Percentiles rank a stretch among this genome's conserved stretches.
phyloP scores from a whole-genome alignment of 108 stramenopile species.

The Nitzschia palea region DNA sequence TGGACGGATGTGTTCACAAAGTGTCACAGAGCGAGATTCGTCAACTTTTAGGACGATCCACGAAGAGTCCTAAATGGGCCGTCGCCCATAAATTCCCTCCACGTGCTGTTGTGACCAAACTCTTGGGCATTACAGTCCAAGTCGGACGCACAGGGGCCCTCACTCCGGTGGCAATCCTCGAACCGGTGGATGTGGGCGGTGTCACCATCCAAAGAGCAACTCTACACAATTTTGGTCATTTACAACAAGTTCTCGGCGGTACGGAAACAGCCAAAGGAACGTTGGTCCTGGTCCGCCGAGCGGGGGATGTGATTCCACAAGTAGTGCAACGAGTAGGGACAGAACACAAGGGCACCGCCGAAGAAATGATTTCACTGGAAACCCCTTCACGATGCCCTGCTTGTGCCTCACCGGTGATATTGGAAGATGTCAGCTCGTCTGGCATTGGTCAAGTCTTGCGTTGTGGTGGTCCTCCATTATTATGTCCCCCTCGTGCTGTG shows the following conservation, averaged over 20 bases:
- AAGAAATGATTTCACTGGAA: conserved; percentile 45
- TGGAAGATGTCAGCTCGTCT: conserved; percentile 10
- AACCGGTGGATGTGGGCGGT: conserved; percentile 85
- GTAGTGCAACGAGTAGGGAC: conserved; percentile 54
- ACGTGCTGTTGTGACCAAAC: conserved; percentile 55
- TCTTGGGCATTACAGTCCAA: conserved; percentile 72
- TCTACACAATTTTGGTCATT: conserved; percentile 87
- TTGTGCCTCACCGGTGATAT: conserved; percentile 67
- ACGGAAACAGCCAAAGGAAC: conserved; percentile 17
- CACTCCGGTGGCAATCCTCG: conserved; percentile 90
- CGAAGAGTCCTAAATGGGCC: conserved; percentile 87
- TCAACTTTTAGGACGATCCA: conserved; percentile 62
- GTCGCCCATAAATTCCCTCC: conserved; percentile 92
- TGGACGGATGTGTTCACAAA: conserved; percentile 95
- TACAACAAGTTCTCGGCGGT: conserved; percentile 68
- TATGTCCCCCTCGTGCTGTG: conserved; percentile 77
- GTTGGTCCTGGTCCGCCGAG: conserved; percentile 71
- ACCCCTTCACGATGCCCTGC: conserved; percentile 69
- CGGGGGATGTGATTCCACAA: conserved; percentile 93
- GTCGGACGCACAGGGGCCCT: conserved; percentile 92
- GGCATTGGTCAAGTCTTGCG: conserved; percentile 66
- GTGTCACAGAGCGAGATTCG: conserved; percentile 52
- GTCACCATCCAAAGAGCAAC: conserved; percentile 86
- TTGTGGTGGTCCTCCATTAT: conserved; percentile 71
- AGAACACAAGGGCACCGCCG: neutral